Base-by-base conservation (phyloP, 2,329 filamentous ascomycete genomes). In the Emergomyces pasteurianus region DNA sequence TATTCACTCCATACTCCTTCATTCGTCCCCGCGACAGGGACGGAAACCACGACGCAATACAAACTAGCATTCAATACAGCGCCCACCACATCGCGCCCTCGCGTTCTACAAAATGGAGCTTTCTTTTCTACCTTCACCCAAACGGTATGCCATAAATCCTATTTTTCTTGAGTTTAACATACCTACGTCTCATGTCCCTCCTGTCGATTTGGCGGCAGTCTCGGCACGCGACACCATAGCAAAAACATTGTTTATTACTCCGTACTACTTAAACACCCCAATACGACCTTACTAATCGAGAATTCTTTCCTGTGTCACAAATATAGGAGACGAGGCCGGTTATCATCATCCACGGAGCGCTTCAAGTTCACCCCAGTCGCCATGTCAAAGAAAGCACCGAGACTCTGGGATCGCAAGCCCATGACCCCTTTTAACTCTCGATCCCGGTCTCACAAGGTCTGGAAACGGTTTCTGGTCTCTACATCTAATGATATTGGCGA, bases 381-480 rank as follows among this genome's bases (percentile, higher is more conserved):
- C 55, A 66, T 67, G 38, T 46, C 42, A n/a, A 70, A 66, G 53
- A 67, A 68, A 38, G 62, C 68, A 42, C 74, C 75, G 36, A 75
- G 73, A 60, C 65, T 74, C 61, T 78, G 77, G 77, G 76, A 78
- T 60, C 75, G 77, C 61, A 74, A 74, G 60, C 76, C 76, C 21
- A 72, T 75, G 3, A 76, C 73, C 6, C 72, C 76, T 3, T 73
- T 75, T 56, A 63, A 70, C 43, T 65, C 71, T 16, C 73, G 74
- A 12, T 69, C 73, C 47, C 75, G 74, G 47, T 69, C 75, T 46
- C 74, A 74, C 56, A 79, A 77, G 60, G 69, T 79, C 60, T 79
- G 77, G 77, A 79, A 78, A 65, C 72, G 77, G 55, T 72, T 78
- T 61, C 69, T 69, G 34, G 66, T 71, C 3, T 74, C 67, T 71